Conservation (phyloP, 2,329 filamentous ascomycete species). For the Epichloe sp. region DNA sequence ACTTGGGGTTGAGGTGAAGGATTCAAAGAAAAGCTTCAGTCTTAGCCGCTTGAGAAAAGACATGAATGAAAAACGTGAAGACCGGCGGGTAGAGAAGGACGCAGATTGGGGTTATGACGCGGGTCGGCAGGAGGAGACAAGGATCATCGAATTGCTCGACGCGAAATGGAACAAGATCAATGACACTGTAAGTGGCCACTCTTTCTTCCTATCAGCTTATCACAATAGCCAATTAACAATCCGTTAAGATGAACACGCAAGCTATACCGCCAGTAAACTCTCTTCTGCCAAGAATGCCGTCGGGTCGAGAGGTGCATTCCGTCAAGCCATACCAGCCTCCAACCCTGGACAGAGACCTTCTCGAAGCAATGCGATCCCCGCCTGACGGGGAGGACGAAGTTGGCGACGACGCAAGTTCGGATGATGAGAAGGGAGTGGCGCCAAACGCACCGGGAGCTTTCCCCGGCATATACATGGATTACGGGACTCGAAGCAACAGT, state of each 20-base stretch:
- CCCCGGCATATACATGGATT: constrained; percentile 31
- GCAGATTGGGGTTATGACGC: constrained; percentile 69
- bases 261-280: constrained; percentile 57
- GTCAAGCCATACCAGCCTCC: constrained; percentile 56
- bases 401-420: constrained; percentile 23
- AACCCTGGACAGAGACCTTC: constrained; percentile 45
- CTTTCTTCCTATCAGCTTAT: neutral
- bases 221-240: neutral
- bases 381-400: constrained; percentile 22
- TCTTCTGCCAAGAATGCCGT: constrained; percentile 68
- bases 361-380: constrained; percentile 45
- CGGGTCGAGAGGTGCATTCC: constrained; percentile 72
- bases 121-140: constrained; percentile 69
- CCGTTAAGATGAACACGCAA: constrained; percentile 64
- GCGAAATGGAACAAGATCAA: constrained; percentile 88
- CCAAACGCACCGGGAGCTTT: constrained; percentile 32
- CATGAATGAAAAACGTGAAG: constrained; percentile 65
- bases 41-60: constrained; percentile 58
- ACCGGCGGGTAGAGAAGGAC: constrained; percentile 63
- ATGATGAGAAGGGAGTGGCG: constrained; percentile 22
- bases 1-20: constrained; percentile 48
- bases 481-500: constrained; percentile 17
- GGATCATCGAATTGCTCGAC: constrained; percentile 77
- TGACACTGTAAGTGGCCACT: constrained; percentile 54
- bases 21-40: constrained; percentile 39